Evolutionary conservation across 345 rosid species (phyloP).

Genomic region (Sisymbrium altissimum): DNA sequence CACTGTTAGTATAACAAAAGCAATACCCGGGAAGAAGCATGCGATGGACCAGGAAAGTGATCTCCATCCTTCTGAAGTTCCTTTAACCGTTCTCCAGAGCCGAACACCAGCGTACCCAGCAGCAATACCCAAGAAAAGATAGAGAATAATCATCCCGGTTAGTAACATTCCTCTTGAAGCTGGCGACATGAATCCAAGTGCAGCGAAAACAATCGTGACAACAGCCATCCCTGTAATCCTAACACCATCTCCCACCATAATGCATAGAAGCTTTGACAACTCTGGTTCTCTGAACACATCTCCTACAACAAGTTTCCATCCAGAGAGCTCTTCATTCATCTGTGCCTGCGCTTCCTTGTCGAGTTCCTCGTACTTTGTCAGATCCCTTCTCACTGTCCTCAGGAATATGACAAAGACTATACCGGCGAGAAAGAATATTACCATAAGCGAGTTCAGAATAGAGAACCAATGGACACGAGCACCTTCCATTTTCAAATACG

Average conservation of each 20-base stretch:
- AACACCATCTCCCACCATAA: constrained; percentile 73
- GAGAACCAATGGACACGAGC: constrained; percentile 90
- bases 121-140: constrained; percentile 65
- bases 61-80: constrained; percentile 74
- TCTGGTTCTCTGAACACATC: constrained; percentile 88
- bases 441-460: constrained; percentile 74
- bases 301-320: constrained; percentile 90
- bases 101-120: constrained; percentile 76
- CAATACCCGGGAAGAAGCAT: constrained; percentile 82
- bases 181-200: constrained; percentile 80
- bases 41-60: constrained; percentile 70
- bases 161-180: constrained; percentile 86
- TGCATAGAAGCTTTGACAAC: constrained; percentile 62
- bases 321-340: constrained; percentile 85
- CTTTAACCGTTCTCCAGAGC: constrained; percentile 71
- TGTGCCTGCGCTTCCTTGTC: constrained; percentile 88
- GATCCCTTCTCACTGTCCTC: constrained; percentile 80
- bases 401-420: constrained; percentile 76
- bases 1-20: constrained; percentile 61
- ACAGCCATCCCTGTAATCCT: constrained; percentile 80
- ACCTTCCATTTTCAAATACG: constrained; percentile 86
- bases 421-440: constrained; percentile 71
- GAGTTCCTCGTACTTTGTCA: constrained; percentile 76
- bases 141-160: constrained; percentile 79
- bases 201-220: constrained; percentile 74